Percentiles rank a stretch among this genome's conserved stretches.
Evolutionary conservation across 1,139 yeast species (phyloP).

Genomic region (Protomyces pachydermus): DNA sequence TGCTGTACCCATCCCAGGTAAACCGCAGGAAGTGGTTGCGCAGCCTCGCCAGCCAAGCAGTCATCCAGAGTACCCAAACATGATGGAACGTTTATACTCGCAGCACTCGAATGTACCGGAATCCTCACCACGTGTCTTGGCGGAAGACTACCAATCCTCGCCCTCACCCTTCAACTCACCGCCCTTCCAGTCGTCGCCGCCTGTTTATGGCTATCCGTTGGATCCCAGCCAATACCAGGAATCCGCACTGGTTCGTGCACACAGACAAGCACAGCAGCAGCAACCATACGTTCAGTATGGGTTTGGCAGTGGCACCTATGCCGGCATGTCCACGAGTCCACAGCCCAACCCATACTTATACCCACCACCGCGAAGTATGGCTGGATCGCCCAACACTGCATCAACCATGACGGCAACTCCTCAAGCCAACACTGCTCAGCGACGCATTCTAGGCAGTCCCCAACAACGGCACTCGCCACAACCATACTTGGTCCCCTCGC

Average conservation of each 20-base stretch:
- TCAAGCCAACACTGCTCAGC: neutral
- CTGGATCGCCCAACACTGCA: neutral
- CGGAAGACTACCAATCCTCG: constrained; percentile 20
- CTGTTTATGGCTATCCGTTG: neutral
- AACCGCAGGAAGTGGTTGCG: neutral
- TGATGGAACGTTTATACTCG: constrained; percentile 9
- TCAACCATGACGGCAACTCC: neutral
- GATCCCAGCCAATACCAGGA: neutral
- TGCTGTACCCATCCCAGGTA: constrained; percentile 21
- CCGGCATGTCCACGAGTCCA: neutral
- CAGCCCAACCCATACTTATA: neutral
- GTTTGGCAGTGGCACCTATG: neutral
- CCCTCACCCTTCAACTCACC: constrained; percentile 22
- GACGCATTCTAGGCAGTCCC: neutral
- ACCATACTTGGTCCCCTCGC: neutral
- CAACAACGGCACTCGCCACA: neutral
- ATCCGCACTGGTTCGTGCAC: neutral
- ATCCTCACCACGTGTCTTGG: constrained; percentile 12
- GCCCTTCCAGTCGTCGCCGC: constrained; percentile 22
- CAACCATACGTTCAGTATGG: neutral
- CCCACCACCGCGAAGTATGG: neutral
- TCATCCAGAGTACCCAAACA: constrained; percentile 15
- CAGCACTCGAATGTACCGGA: constrained; percentile 22
- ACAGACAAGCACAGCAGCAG: neutral
- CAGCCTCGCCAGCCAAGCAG: neutral